A percentile compares a stretch with the other conserved stretches of the same genome.
These are phyloP conservation scores for Taxillus chinensis DNA, from an alignment of 164 flowering plant species.

Conservation along the genomic window DNA sequence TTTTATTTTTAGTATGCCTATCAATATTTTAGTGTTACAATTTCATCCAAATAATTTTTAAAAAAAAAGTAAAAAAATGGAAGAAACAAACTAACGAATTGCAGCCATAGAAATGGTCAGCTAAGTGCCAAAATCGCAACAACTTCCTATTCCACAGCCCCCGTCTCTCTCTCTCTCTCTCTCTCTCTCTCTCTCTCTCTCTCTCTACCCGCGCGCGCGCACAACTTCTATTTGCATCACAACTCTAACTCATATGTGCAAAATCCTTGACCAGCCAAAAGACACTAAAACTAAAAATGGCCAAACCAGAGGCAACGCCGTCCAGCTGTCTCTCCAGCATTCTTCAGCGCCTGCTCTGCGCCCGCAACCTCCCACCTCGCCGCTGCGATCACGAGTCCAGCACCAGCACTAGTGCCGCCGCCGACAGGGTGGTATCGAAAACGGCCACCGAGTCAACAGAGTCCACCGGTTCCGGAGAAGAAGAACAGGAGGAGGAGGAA, in stretches of 20 bases:
- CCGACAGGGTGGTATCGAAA: neutral
- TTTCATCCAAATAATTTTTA: no score
- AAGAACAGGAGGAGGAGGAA: neutral
- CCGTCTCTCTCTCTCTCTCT: neutral
- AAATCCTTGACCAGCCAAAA: neutral
- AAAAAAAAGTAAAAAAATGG: no score
- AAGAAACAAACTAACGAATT: no score
- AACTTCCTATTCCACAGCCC: neutral
- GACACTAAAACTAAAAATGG: constrained; percentile 1
- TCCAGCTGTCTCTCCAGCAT: constrained; percentile 36
- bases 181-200: neutral
- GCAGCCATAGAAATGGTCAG: no score
- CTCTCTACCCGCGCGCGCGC: neutral
- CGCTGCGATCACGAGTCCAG: constrained; percentile 24
- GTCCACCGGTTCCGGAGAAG: neutral
- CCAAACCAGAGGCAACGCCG: constrained; percentile 3
- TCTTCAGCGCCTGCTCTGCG: constrained; percentile 30
- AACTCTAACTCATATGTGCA: no score
- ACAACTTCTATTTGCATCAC: no score
- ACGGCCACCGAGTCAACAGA: no score
- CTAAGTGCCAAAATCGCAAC: no score
- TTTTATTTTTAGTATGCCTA: no score
- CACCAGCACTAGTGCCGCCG: neutral
- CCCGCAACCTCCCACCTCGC: constrained; percentile 33
- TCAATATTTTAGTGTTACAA: no score